phyloP scores from a whole-genome alignment of 306 rosid species.

The Quercus variabilis region DNA sequence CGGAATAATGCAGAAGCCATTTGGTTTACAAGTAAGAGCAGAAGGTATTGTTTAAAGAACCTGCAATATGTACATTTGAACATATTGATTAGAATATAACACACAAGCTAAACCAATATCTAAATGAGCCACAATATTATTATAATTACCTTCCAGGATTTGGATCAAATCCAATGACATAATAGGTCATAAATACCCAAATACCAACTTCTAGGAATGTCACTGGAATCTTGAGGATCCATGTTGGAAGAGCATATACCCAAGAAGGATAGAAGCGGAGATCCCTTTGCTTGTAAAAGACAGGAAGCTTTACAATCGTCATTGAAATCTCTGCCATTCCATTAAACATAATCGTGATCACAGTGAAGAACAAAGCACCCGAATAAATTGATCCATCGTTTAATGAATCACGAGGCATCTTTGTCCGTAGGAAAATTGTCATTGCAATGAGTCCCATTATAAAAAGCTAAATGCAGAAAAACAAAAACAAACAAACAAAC shows the following conservation, averaged over 20 bases:
- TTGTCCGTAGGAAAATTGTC: constrained; percentile 38
- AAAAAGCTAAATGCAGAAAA: constrained; percentile 19
- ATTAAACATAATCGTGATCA: constrained; percentile 26
- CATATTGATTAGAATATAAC: not conserved
- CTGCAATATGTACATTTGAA: not conserved
- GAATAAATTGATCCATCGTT: constrained; percentile 29
- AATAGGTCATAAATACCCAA: constrained; percentile 61
- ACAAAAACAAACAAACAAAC: not conserved
- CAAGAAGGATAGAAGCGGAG: constrained; percentile 61
- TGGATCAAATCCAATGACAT: constrained; percentile 63
- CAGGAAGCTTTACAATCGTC: constrained; percentile 61
- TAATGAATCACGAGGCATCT: constrained; percentile 27
- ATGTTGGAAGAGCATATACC: constrained; percentile 61
- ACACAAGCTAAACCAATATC: not conserved
- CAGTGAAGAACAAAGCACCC: constrained; percentile 34
- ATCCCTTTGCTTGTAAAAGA: constrained; percentile 68
- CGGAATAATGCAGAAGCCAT: constrained; percentile 16
- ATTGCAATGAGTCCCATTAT: constrained; percentile 24
- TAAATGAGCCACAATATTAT: not conserved
- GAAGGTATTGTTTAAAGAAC: constrained; percentile 9
- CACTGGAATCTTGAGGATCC: constrained; percentile 61
- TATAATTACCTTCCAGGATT: constrained; percentile 40
- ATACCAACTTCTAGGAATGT: constrained; percentile 44
- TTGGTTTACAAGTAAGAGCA: not conserved
- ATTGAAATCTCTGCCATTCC: constrained; percentile 54